phyloP scores from a whole-genome alignment of 805 yeast species.

The Torulaspora maleeae region DNA sequence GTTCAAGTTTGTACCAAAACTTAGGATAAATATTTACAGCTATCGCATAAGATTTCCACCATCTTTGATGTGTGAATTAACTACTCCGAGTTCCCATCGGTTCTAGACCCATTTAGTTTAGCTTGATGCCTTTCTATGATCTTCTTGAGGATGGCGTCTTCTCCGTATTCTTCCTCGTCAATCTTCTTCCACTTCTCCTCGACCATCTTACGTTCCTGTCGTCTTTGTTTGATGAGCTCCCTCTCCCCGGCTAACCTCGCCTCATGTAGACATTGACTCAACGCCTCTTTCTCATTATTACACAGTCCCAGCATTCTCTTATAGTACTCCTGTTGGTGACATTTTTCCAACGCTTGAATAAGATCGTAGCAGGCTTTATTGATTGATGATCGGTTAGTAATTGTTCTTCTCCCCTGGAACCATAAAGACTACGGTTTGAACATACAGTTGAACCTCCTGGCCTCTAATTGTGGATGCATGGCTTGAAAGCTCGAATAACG shows the following conservation, averaged over 20 bases:
- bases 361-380: slow-evolving; percentile 64
- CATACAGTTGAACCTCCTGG: slow-evolving; percentile 45
- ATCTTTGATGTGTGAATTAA: background rate
- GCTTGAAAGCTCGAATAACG: background rate
- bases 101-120: slow-evolving; percentile 15
- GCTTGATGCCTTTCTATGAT: slow-evolving; percentile 53
- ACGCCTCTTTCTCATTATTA: slow-evolving; percentile 74
- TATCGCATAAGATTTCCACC: slow-evolving; percentile 4
- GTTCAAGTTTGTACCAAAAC: background rate
- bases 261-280: slow-evolving; percentile 72
- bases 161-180: slow-evolving; percentile 78
- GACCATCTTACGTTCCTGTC: slow-evolving; percentile 50
- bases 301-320: slow-evolving; percentile 77
- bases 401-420: background rate
- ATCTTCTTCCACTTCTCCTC: slow-evolving; percentile 55
- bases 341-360: slow-evolving; percentile 83
- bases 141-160: slow-evolving; percentile 62
- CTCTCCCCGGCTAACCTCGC: slow-evolving; percentile 63
- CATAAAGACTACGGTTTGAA: slow-evolving; percentile 1
- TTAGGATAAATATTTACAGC: slow-evolving; percentile 1
- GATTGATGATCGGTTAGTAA: slow-evolving; percentile 13
- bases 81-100: slow-evolving; percentile 1
- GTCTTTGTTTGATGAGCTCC: slow-evolving; percentile 47
- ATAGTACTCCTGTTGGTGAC: slow-evolving; percentile 68
- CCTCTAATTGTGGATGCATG: slow-evolving; percentile 54